These are phyloP conservation scores for Collybia sp. DNA, from an alignment of 768 basidiomycete genomes.

Conservation along the genomic window DNA sequence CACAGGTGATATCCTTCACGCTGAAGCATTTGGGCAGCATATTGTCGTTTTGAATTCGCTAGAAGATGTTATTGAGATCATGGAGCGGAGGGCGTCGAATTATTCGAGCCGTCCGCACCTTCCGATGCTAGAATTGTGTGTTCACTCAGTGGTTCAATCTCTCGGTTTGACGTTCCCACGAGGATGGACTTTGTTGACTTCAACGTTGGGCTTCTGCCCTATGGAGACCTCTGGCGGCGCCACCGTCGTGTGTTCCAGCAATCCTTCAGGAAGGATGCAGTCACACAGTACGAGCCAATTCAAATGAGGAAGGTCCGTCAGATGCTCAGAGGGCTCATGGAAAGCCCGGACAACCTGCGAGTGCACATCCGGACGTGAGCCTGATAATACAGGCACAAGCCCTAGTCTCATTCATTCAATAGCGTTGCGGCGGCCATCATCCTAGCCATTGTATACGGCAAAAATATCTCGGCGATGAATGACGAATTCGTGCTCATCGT, in stretches of 20 bases:
- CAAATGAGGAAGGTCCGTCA: not conserved
- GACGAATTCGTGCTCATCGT: constrained; percentile 18
- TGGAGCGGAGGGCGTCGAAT: constrained; percentile 19
- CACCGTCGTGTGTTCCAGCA: not conserved
- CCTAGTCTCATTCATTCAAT: not conserved
- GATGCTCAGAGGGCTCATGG: not conserved
- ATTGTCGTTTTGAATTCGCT: constrained; percentile 19
- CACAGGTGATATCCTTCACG: constrained; percentile 20
- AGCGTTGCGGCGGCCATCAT: constrained; percentile 10
- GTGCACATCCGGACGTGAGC: not conserved
- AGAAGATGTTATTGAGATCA: constrained; percentile 16
- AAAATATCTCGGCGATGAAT: constrained; percentile 15
- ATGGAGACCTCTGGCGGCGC: not conserved
- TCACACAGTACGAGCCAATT: not conserved
- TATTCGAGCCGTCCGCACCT: constrained; percentile 20
- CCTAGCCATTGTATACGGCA: constrained; percentile 22
- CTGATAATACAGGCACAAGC: too few species aligned
- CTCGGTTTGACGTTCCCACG: too few species aligned
- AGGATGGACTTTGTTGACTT: not conserved
- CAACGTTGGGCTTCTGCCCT: not conserved
- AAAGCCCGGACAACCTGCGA: not conserved
- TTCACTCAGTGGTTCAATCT: not conserved
- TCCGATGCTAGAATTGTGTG: constrained; percentile 14
- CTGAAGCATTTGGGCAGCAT: constrained; percentile 14
- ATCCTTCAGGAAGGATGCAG: not conserved